Evolutionary conservation across 169 alveolate genomes (phyloP).

Genomic region (Theileria annulata): DNA sequence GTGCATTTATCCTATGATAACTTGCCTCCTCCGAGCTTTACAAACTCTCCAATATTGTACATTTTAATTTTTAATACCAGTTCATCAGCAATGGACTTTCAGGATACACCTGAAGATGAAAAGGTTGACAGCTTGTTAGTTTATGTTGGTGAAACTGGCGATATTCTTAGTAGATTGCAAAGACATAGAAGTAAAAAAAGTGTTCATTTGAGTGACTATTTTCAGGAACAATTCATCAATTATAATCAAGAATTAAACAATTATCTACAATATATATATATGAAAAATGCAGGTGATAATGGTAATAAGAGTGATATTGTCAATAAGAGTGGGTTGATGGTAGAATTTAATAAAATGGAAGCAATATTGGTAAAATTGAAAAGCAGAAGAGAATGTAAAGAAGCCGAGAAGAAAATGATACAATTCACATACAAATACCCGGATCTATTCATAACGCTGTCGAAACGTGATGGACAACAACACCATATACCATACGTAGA

Average conservation of each 20-base stretch:
- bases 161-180: constrained; percentile 35
- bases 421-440: constrained; percentile 30
- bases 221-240: constrained; percentile 31
- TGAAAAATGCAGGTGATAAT: not conserved
- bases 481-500: constrained; percentile 26
- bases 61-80: constrained; percentile 13
- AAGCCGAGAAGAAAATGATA: constrained; percentile 32
- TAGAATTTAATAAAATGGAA: constrained; percentile 22
- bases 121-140: constrained; percentile 1
- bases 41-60: constrained; percentile 39
- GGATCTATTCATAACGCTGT: constrained; percentile 15
- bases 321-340: not conserved
- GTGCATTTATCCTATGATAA: constrained; percentile 26
- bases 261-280: constrained; percentile 9
- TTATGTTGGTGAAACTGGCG: constrained; percentile 63
- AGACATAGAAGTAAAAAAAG: constrained; percentile 35
- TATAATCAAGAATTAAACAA: constrained; percentile 26
- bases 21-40: constrained; percentile 56
- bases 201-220: constrained; percentile 25
- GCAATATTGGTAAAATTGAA: constrained; percentile 7
- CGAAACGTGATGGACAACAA: constrained; percentile 53
- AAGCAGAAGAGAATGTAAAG: constrained; percentile 41
- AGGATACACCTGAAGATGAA: not conserved
- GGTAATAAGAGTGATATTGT: not conserved
- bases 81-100: not conserved